Evolutionary conservation across 1,139 yeast species (phyloP), one percentile per base, ranked within the genome.

Genomic region (Suhomyces bokatorum): DNA sequence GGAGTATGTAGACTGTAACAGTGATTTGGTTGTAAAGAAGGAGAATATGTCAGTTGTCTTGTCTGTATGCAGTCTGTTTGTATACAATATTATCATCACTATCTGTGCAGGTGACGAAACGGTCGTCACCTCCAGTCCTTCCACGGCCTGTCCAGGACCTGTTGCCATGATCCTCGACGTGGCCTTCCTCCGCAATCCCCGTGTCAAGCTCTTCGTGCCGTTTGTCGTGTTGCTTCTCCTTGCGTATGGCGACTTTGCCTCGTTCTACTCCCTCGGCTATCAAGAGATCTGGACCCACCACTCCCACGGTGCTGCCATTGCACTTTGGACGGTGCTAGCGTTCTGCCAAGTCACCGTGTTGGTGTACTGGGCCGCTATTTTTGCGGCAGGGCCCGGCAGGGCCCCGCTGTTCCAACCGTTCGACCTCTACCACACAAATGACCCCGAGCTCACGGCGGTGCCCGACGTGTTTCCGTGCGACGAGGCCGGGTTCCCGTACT

Each of bases 391-490:
- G 0, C 76, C 78, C 0, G 78, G 78, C 1, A 55, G 42, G 28
- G 48, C 63, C 3, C 64, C 66, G 0, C 39, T 39, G 11, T 50
- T 66, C 22, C 44, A 46, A 7, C 67, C 67, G 0, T 66, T 66
- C 38, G 61, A 70, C 48, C 37, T 70, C 16, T 64, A 62, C 43
- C 48, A 43, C 16, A 12, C 31, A 8, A 46, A 42, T 6, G 47
- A 48, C 5, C 30, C 33, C n/a, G 58, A 42, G 26, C 73, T 73
- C 2, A 48, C 54, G 0, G 53, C 57, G 4, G 46, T 47, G 2
- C 89, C 90, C 0, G 67, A 63, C 2, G 61, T 70, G 33, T 85
- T 84, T 57, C 59, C 70, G 15, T 82, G 88, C 58, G 85, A 83
- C 59, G 64, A 63, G 13, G 64, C 69, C 45, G 91, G 93, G 0